Evolutionary conservation across 805 yeast species (phyloP).

Genomic region (Candida silvatica): DNA sequence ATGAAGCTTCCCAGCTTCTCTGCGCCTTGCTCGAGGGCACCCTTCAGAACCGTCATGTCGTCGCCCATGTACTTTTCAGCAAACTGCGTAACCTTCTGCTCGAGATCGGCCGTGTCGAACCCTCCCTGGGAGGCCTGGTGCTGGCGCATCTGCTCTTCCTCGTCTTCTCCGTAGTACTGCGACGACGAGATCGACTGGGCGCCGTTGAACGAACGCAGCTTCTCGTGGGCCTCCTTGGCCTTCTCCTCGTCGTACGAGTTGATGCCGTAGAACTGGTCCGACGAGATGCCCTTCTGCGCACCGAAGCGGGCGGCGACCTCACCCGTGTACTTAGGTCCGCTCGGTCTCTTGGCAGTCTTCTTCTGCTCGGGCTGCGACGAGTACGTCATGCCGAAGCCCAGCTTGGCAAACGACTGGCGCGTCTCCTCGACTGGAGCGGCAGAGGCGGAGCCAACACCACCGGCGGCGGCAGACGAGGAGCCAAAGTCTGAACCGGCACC

Average conservation of each 20-base stretch:
- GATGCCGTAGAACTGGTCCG: conserved; percentile 91
- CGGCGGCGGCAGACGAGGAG: conserved; percentile 5
- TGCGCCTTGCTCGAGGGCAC: conserved; percentile 91
- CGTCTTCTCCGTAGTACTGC: conserved; percentile 80
- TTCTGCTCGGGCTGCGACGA: conserved; percentile 22
- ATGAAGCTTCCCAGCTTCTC: conserved; percentile 69
- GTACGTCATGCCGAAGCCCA: conserved; percentile 85
- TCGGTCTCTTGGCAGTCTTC: conserved; percentile 16
- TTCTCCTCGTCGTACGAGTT: conserved; percentile 73
- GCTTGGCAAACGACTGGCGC: conserved; percentile 66
- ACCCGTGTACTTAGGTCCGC: conserved; percentile 52
- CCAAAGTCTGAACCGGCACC: conserved; percentile 8
- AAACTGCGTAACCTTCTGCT: conserved; percentile 42
- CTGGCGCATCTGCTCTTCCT: conserved; percentile 21
- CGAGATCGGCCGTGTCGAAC: conserved; percentile 36
- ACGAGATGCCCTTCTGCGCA: conserved; percentile 86
- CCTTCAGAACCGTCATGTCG: conserved; percentile 82
- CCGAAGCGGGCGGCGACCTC: conserved; percentile 75
- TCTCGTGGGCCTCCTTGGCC: conserved; percentile 72
- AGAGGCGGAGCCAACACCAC: conserved; percentile 10
- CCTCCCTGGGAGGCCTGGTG: conserved; percentile 1
- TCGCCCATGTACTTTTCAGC: conserved; percentile 69
- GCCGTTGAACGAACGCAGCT: conserved; percentile 72
- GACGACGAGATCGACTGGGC: conserved; percentile 90
- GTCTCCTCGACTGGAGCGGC: conserved; percentile 31